Evolutionary conservation across 768 basidiomycete genomes (phyloP), one percentile per base, ranked within the genome.

Genomic region (Boletales sp.): DNA sequence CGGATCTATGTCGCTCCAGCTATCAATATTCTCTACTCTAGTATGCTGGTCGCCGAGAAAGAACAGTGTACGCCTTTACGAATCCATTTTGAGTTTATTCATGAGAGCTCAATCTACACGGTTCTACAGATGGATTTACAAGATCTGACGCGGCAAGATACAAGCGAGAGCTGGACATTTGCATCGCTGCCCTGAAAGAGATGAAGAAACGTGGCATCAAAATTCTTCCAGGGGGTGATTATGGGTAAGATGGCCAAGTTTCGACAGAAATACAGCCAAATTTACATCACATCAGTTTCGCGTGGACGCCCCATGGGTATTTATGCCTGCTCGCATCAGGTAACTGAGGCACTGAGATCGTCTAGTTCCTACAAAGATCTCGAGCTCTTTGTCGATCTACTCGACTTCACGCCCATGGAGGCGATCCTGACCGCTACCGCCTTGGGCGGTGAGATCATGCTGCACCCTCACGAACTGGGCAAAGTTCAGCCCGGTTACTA

Each of bases 401-500:
- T 72, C 25, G 69, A 53, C 6, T 69, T 59, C 50, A 65, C 67
- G 0, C 69, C 71, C 8, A 69, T 72, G 70, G 70, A 72, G 35
- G 65, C 67, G 9, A 72, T 72, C 35, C 17, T 71, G 28, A 62
- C 68, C 3, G 70, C 67, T 13, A 72, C 68, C 0, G 65, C 66
- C 0, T 50, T 66, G n/a, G 71, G 71, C 11, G 71, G 69, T 13
- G 69, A 72, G 48, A 44, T 72, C 18, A 68, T 70, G 67, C 21
- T 63, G 41, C 71, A 64, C 42, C 67, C 70, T 1, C 43, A 71
- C 17, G 69, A 70, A n/a, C 55, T 72, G 6, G 71, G 70, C 2
- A 71, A 71, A 44, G 62, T 72, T 37, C 60, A 63, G 15, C 67
- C 70, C 1, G 70, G 71, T 10, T 72, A 64, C 51, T 72, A 65